These are phyloP conservation scores for Linnemannia exigua DNA, from an alignment of 192 early-diverging fungal genomes.

Conservation along the genomic window DNA sequence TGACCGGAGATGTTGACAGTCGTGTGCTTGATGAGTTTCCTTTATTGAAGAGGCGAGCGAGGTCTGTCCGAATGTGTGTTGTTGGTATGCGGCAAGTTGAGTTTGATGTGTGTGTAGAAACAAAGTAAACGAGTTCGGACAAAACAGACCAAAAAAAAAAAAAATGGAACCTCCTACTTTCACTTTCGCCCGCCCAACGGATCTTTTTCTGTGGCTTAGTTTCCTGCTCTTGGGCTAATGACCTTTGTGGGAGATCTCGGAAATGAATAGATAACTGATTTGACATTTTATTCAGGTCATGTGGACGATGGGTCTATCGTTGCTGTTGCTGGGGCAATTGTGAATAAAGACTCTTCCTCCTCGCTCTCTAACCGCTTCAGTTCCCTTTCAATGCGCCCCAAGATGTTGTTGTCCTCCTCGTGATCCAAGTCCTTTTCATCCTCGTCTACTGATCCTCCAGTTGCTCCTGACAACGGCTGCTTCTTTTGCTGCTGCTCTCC, in stretches of 20 bases:
- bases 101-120: not conserved
- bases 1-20: too few species aligned
- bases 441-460: not conserved
- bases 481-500: not conserved
- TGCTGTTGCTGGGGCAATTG: not conserved
- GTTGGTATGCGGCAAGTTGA: not conserved
- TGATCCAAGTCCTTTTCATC: constrained; percentile 44
- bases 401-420: constrained; percentile 46
- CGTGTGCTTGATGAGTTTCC: not conserved
- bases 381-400: constrained; percentile 42
- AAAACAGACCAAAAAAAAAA: not conserved
- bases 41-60: not conserved
- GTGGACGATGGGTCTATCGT: not conserved
- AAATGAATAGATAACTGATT: not conserved
- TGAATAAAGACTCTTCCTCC: not conserved
- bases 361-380: constrained; percentile 29
- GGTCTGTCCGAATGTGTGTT: not conserved
- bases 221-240: not conserved
- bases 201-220: not conserved
- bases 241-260: not conserved
- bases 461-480: not conserved
- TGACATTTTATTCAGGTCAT: not conserved
- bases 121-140: not conserved
- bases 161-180: not conserved
- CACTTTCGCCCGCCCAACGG: not conserved